Conservation (phyloP, 495 filamentous ascomycete species). For the Lasiosphaeria ovina region DNA sequence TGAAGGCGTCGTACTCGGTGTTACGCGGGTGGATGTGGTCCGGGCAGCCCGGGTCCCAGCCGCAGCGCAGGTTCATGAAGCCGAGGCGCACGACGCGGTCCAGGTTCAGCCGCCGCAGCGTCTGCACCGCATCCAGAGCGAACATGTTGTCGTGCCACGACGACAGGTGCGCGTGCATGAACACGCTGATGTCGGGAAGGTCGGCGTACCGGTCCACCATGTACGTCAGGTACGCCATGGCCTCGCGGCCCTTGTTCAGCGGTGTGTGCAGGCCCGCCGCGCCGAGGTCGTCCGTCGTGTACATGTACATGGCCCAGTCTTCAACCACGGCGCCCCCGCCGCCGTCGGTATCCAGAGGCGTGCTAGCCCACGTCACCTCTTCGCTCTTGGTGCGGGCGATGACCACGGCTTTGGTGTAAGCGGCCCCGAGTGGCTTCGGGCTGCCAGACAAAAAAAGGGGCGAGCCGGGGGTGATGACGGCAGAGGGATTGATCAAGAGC, state of each 20-base stretch:
- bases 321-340: slow-evolving; percentile 29
- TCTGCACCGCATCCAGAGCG: slow-evolving; percentile 12
- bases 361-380: slow-evolving; percentile 56
- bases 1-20: slow-evolving; percentile 11
- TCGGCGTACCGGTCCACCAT: slow-evolving; percentile 57
- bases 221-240: slow-evolving; percentile 61
- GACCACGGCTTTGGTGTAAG: slow-evolving; percentile 56
- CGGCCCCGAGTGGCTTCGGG: slow-evolving; percentile 40
- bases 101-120: slow-evolving; percentile 31
- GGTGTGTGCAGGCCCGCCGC: slow-evolving; percentile 35
- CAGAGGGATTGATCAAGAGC: background rate
- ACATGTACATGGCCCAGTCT: slow-evolving; percentile 39
- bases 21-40: slow-evolving; percentile 43
- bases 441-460: slow-evolving; percentile 30
- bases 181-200: slow-evolving; percentile 54
- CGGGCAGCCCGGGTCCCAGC: slow-evolving; percentile 56
- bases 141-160: slow-evolving; percentile 49
- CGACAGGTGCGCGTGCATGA: slow-evolving; percentile 52
- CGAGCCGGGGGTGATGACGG: background rate
- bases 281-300: slow-evolving; percentile 44
- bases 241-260: slow-evolving; percentile 56
- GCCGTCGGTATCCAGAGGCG: slow-evolving; percentile 31
- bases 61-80: slow-evolving; percentile 58
- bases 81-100: slow-evolving; percentile 30
- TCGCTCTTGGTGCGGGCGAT: slow-evolving; percentile 53